Evolutionary conservation across 2,329 filamentous ascomycete genomes (phyloP).

Genomic region (Fusarium torreyae): DNA sequence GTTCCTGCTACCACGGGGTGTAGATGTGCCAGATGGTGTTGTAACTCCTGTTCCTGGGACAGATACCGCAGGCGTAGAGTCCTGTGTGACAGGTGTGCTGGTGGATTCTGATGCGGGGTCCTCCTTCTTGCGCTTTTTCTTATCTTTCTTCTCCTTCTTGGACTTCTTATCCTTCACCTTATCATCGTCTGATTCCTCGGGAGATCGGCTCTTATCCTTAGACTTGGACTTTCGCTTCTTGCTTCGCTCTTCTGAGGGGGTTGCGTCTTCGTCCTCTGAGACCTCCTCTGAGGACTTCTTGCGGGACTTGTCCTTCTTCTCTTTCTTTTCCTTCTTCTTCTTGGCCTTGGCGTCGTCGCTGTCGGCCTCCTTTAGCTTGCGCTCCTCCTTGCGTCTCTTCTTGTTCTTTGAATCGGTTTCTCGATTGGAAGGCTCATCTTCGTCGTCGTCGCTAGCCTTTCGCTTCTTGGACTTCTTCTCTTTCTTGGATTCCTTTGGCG

Average conservation of each 20-base stretch:
- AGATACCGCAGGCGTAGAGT: conserved; percentile 49
- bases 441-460: conserved; percentile 61
- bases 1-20: conserved; percentile 72
- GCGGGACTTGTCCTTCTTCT: conserved; percentile 59
- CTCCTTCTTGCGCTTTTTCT: conserved; percentile 66
- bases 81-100: conserved; percentile 26
- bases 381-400: conserved; percentile 56
- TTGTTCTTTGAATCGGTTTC: conserved; percentile 55
- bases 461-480: conserved; percentile 66
- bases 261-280: conserved; percentile 44
- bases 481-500: conserved; percentile 54
- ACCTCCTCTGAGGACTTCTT: conserved; percentile 41
- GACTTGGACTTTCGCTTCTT: conserved; percentile 55
- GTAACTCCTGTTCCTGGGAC: conserved; percentile 57
- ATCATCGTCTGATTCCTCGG: conserved; percentile 49
- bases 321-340: conserved; percentile 57
- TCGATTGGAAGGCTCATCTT: conserved; percentile 50
- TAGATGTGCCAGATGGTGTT: conserved; percentile 61
- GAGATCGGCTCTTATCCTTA: conserved; percentile 49
- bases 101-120: conserved; percentile 49
- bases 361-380: conserved; percentile 53
- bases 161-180: conserved; percentile 55
- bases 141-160: conserved; percentile 61
- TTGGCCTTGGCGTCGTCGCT: conserved; percentile 42
- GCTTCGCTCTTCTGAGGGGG: conserved; percentile 49